Evolutionary conservation across 441 rosid genomes (phyloP), one percentile per base, ranked within the genome.

Genomic region (Populus trichocarpa): DNA sequence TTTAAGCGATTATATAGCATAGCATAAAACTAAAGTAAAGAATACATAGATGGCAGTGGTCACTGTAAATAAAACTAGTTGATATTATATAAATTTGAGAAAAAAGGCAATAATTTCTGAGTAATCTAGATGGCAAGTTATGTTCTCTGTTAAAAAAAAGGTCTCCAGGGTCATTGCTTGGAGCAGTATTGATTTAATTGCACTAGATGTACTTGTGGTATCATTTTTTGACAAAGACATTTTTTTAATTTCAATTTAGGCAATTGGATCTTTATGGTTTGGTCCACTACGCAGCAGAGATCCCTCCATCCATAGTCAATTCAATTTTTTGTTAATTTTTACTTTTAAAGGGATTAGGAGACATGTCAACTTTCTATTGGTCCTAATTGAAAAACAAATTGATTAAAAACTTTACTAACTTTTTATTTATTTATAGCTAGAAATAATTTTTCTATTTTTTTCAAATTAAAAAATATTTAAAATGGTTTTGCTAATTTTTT

Each of bases 1-100:
- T 77, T 73, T 32, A 74, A 73, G 25, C 70, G 73, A 77, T 80
- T 75, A 82, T 50, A 79, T 14, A 53, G 77, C 13, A 71, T 57
- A 28, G 68, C 74, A 50, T 71, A 20, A 28, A 23, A 66, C 40
- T 10, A 68, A 76, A 23, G 50, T 76, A 70, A 70, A 14, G 26
- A 14, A 38, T 72, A 65, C 57, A 77, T 9, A 22, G 38, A 32
- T n/a, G 38, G 53, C 12, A 74, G 30, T 23, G 64, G 46, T 35
- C 36, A 12, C 26, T 26, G 22, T 16, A 74, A 42, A 42, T 28
- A 20, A 61, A 63, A 70, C 46, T 74, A 3, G 59, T 30, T 38
- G 10, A 61, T 70, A 33, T 9, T 16, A 53, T 14, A 22, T 33
- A 57, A 57, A 69, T 22, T 36, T 0, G 36, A 40, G 13, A n/a